Evolutionary conservation across 78 protist genomes (phyloP).

Genomic region (Carpediemonas membranifera): DNA sequence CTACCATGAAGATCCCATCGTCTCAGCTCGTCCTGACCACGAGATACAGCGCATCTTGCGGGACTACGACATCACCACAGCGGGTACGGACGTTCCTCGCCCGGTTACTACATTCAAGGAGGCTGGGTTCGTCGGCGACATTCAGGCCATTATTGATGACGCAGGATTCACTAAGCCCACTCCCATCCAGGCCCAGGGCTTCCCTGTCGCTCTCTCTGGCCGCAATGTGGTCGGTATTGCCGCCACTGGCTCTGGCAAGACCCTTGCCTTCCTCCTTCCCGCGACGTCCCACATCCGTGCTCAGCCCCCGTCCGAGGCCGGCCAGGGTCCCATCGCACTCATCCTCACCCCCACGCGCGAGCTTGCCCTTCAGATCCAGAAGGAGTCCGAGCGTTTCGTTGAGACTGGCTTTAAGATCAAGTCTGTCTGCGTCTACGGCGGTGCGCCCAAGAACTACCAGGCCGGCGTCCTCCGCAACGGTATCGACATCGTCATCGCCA

Average conservation of each 20-base stretch:
- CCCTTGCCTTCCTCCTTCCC: constrained; percentile 86
- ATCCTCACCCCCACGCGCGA: constrained; percentile 94
- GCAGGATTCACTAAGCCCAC: constrained; percentile 71
- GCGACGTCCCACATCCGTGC: constrained; percentile 26
- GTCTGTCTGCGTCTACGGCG: constrained; percentile 81
- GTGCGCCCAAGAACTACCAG: constrained; percentile 68
- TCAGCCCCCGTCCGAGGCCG: background rate
- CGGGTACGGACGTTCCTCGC: constrained; percentile 10
- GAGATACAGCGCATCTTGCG: background rate
- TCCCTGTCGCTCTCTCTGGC: constrained; percentile 82
- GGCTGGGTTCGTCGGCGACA: constrained; percentile 32
- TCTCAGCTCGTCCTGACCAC: background rate
- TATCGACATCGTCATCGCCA: constrained; percentile 74
- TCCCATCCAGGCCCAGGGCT: constrained; percentile 78
- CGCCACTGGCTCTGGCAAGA: constrained; percentile 95
- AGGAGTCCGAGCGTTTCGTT: constrained; percentile 34
- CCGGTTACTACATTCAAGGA: constrained; percentile 45
- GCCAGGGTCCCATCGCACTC: constrained; percentile 79
- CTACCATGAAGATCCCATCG: constrained; percentile 28
- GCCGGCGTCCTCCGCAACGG: constrained; percentile 40
- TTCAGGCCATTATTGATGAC: background rate
- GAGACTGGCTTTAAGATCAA: constrained; percentile 3
- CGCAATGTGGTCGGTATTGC: constrained; percentile 76
- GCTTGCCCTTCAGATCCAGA: constrained; percentile 84
- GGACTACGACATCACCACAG: background rate